Evolutionary conservation across 768 basidiomycete species (phyloP).

Genomic region (Candolleomyces eurysporus): DNA sequence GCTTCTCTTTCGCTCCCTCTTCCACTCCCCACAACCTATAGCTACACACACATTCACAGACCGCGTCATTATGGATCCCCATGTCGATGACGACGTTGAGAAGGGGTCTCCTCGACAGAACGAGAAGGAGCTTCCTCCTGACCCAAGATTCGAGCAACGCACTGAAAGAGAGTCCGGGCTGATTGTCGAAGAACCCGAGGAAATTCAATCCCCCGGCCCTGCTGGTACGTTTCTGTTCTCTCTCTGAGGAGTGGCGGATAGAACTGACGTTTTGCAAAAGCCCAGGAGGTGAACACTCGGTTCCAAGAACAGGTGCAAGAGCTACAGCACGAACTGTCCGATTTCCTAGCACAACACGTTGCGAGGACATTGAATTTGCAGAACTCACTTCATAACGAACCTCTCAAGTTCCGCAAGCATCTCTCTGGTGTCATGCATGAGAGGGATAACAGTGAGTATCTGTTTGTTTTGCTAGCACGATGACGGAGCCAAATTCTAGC

Average conservation of each 20-base stretch:
- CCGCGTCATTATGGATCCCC: too few relatives aligned
- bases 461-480: background rate
- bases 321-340: slow-evolving; percentile 6
- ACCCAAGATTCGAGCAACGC: too few relatives aligned
- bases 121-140: too few relatives aligned
- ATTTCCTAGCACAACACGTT: slow-evolving; percentile 7
- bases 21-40: too few relatives aligned
- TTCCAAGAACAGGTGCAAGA: slow-evolving; percentile 1
- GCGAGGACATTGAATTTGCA: slow-evolving; percentile 1
- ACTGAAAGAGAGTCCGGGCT: too few relatives aligned
- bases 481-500: background rate
- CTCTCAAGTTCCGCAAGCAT: background rate
- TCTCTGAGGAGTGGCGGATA: background rate
- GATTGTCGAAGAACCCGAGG: too few relatives aligned
- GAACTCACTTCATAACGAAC: background rate
- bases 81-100: too few relatives aligned
- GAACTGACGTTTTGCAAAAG: background rate
- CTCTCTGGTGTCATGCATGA: background rate
- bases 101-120: too few relatives aligned
- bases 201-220: too few relatives aligned
- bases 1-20: too few relatives aligned
- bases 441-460: background rate
- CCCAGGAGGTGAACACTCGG: background rate
- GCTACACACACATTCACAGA: too few relatives aligned
- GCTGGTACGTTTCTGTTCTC: background rate